Percentiles rank a stretch among this genome's conserved stretches.
Conservation (phyloP, 192 early-diverging fungal species). For the Umbelopsis ramanniana region DNA sequence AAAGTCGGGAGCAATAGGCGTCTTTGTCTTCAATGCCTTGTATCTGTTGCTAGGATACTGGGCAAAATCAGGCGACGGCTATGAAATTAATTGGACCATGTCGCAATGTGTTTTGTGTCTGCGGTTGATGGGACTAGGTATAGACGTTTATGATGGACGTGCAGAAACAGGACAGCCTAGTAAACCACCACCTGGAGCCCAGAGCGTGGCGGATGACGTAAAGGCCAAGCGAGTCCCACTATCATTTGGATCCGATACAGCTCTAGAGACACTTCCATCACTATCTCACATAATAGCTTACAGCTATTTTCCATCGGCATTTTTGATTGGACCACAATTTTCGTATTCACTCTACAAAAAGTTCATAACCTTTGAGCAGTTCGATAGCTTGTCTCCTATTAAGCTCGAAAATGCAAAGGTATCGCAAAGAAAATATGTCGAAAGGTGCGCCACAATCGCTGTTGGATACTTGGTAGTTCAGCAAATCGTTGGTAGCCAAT, state of each 20-base stretch:
- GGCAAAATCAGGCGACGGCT: slow-evolving; percentile 50
- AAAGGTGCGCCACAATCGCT: slow-evolving; percentile 44
- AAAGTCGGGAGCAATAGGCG: slow-evolving; percentile 31
- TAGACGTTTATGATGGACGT: slow-evolving; percentile 62
- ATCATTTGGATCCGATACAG: slow-evolving; percentile 54
- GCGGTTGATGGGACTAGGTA: slow-evolving; percentile 63
- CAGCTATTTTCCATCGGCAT: slow-evolving; percentile 59
- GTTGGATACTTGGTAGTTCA: slow-evolving; percentile 48
- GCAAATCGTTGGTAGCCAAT: slow-evolving; percentile 50
- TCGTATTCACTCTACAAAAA: slow-evolving; percentile 57
- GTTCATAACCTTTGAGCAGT: slow-evolving; percentile 20
- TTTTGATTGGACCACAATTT: slow-evolving; percentile 67
- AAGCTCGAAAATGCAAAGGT: slow-evolving; percentile 34
- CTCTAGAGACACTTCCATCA: slow-evolving; percentile 46
- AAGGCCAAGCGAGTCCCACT: slow-evolving; percentile 29
- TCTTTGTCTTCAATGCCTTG: slow-evolving; percentile 55
- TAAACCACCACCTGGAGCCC: background rate
- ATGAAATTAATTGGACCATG: slow-evolving; percentile 66
- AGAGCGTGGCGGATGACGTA: background rate
- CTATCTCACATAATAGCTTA: slow-evolving; percentile 54
- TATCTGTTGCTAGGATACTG: slow-evolving; percentile 57
- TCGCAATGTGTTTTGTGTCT: slow-evolving; percentile 67
- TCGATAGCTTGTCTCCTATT: background rate
- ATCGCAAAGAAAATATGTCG: slow-evolving; percentile 36
- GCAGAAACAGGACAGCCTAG: background rate